These are phyloP conservation scores for Geum urbanum DNA, from an alignment of 306 rosid genomes.

Conservation along the genomic window DNA sequence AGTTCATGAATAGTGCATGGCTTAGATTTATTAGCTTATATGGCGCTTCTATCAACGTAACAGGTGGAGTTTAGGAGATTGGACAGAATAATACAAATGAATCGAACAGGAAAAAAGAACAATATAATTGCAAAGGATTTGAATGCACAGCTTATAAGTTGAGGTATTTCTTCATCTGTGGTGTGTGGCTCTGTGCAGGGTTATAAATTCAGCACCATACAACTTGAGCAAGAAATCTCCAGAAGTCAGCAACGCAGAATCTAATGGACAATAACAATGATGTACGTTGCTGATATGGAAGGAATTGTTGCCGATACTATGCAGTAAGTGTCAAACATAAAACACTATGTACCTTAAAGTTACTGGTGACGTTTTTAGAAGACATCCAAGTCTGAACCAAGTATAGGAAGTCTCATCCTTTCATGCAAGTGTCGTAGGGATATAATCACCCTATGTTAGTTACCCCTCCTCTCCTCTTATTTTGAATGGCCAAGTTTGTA, in stretches of 20 bases:
- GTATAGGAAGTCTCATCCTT: background rate
- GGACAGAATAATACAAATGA: background rate
- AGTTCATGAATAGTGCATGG: background rate
- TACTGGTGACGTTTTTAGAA: background rate
- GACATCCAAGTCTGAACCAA: constrained; percentile 17
- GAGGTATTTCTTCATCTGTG: constrained; percentile 16
- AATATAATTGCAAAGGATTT: background rate
- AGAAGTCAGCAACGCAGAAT: constrained; percentile 42
- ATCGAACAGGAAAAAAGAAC: constrained; percentile 6
- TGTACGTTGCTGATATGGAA: constrained; percentile 20
- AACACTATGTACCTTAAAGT: constrained; percentile 17
- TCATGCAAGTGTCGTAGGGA: constrained; percentile 1
- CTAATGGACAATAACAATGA: constrained; percentile 31
- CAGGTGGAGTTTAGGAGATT: background rate
- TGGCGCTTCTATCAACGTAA: background rate
- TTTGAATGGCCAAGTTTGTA: constrained; percentile 10
- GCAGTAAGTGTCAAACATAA: constrained; percentile 35
- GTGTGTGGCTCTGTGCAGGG: constrained; percentile 48
- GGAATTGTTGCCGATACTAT: constrained; percentile 24
- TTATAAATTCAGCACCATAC: constrained; percentile 72
- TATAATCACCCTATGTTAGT: constrained; percentile 8
- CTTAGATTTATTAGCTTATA: background rate
- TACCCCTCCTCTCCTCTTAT: constrained; percentile 12
- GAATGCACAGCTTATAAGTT: constrained; percentile 10
- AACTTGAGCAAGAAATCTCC: constrained; percentile 48